phyloP scores from a whole-genome alignment of 2,329 filamentous ascomycete species.

The Pseudogymnoascus sp. region DNA sequence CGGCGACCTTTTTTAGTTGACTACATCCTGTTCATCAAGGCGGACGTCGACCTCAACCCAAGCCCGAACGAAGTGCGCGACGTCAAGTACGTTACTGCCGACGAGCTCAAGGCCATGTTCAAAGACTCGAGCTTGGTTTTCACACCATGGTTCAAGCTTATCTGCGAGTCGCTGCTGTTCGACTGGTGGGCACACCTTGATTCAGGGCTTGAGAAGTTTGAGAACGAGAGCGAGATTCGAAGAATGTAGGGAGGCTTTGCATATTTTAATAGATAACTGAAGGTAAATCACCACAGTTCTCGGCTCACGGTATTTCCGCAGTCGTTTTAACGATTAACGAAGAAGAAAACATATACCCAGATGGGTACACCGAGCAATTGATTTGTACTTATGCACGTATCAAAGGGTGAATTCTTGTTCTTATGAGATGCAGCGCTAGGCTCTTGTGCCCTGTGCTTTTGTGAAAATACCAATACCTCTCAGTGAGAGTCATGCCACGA shows the following conservation, averaged over 20 bases:
- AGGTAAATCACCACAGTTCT: background rate
- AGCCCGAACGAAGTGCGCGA: conserved; percentile 88
- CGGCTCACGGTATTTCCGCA: conserved; percentile 7
- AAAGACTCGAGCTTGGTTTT: conserved; percentile 72
- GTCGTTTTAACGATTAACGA: conserved; percentile 10
- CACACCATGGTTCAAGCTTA: conserved; percentile 98
- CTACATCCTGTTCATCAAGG: conserved; percentile 97
- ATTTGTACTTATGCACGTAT: conserved; percentile 3
- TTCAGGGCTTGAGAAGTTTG: conserved; percentile 72
- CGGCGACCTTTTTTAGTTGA: conserved; percentile 56
- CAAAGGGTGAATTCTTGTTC: background rate
- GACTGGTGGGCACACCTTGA: conserved; percentile 93
- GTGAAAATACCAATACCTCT: background rate
- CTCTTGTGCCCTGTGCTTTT: background rate
- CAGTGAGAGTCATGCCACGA: conserved; percentile 1
- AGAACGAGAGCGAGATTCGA: conserved; percentile 77
- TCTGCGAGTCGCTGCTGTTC: conserved; percentile 95
- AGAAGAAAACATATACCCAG: conserved; percentile 4
- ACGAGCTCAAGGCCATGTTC: conserved; percentile 80
- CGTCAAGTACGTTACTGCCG: conserved; percentile 73
- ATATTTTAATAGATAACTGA: conserved; percentile 4
- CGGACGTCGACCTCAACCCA: conserved; percentile 72
- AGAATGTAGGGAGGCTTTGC: conserved; percentile 53
- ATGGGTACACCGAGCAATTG: conserved; percentile 2
- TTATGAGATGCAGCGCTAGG: background rate